These are phyloP conservation scores for Zancudomyces culisetae DNA, from an alignment of 371 early-diverging fungal species.

Conservation along the genomic window DNA sequence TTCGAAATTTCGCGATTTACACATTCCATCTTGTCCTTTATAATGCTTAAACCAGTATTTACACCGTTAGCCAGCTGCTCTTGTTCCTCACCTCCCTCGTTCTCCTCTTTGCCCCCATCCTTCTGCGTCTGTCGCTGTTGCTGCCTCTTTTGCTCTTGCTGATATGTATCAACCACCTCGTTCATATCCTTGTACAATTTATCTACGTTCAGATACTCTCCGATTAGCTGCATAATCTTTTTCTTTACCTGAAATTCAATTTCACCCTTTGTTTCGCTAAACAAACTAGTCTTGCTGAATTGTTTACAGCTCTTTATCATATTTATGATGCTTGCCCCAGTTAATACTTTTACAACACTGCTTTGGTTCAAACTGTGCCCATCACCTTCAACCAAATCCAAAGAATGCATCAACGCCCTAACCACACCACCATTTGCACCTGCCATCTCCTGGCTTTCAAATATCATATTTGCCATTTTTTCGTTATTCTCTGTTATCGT, in stretches of 20 bases:
- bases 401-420: too few relatives aligned
- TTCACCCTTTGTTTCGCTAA: not conserved
- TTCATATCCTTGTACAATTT: not conserved
- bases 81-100: constrained; percentile 23
- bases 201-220: not conserved
- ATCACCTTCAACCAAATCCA: not conserved
- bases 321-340: not conserved
- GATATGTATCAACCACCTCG: not conserved
- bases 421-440: too few relatives aligned
- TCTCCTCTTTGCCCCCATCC: not conserved
- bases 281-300: not conserved
- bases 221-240: not conserved
- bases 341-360: not conserved
- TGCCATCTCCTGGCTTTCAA: too few relatives aligned
- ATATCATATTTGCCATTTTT: constrained; percentile 23
- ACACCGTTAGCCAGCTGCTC: constrained; percentile 25
- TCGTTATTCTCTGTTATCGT: constrained; percentile 65
- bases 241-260: not conserved
- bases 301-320: not conserved
- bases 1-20: constrained; percentile 37
- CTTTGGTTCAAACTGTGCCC: not conserved
- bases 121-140: not conserved
- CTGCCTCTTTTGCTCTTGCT: not conserved
- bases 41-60: constrained; percentile 9
- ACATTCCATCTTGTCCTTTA: constrained; percentile 11